Evolutionary conservation across 345 rosid genomes (phyloP).

Genomic region (Aegle marmelos): DNA sequence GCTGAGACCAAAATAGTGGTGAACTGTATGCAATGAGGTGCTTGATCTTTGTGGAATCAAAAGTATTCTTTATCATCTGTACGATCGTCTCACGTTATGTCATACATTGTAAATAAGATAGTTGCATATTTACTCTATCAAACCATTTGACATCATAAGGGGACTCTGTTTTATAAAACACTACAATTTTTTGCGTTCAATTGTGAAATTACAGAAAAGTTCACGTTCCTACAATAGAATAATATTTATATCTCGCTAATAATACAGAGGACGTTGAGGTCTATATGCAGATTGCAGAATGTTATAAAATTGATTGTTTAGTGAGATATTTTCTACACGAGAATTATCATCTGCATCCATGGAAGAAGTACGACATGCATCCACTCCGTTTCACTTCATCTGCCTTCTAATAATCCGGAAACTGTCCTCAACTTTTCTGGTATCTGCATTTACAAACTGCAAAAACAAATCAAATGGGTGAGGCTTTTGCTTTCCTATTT

Average conservation of each 20-base stretch:
- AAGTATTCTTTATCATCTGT: conserved; percentile 4
- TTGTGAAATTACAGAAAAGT: not conserved
- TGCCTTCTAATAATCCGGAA: conserved; percentile 43
- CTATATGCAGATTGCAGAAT: not conserved
- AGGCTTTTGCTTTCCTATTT: not conserved
- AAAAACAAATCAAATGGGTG: conserved; percentile 6
- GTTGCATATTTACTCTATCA: not conserved
- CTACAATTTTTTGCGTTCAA: not conserved
- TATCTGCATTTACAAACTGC: conserved; percentile 49
- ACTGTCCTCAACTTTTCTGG: conserved; percentile 36
- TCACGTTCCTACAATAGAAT: not conserved
- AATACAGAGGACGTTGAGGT: not conserved
- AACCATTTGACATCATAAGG: not conserved
- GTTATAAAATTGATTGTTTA: no score
- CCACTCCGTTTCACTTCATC: not conserved
- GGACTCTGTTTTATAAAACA: not conserved
- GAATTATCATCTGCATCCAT: not conserved
- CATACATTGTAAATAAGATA: not conserved
- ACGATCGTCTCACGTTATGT: not conserved
- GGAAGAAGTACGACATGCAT: not conserved
- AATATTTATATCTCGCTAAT: not conserved
- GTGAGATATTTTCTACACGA: not conserved
- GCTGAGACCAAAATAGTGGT: not conserved
- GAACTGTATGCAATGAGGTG: not conserved
- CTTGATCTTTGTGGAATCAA: conserved; percentile 3